A percentile compares a stretch with the other conserved stretches of the same genome.
Evolutionary conservation across 2,329 filamentous ascomycete genomes (phyloP).

Genomic region (Cladosporium sp.): DNA sequence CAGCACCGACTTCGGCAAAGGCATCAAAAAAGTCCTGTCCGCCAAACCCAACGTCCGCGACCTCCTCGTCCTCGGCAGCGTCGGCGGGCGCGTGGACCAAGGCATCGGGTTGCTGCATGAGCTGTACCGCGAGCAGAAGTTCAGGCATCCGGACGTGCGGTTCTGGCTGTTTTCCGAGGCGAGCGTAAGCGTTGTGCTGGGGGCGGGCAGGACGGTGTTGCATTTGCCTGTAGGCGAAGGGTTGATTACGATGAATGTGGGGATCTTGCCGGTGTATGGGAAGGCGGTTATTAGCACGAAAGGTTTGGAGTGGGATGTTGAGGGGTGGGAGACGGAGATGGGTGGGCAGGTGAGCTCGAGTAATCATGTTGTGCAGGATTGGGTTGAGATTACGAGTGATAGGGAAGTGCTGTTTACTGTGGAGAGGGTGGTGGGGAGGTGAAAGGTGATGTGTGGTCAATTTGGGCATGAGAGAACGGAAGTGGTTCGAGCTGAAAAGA

Average conservation of each 20-base stretch:
- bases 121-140: conserved; percentile 58
- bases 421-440: conserved; percentile 30
- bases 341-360: conserved; percentile 52
- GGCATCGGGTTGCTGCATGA: conserved; percentile 87
- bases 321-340: conserved; percentile 68
- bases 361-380: conserved; percentile 48
- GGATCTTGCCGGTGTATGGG: conserved; percentile 82
- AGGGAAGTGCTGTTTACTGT: conserved; percentile 51
- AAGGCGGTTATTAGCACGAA: conserved; percentile 73
- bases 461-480: not conserved
- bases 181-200: conserved; percentile 80
- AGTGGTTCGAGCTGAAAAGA: not conserved
- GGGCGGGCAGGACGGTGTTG: conserved; percentile 66
- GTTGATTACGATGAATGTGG: conserved; percentile 74
- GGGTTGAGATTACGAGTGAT: conserved; percentile 43
- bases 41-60: conserved; percentile 28
- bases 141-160: conserved; percentile 42
- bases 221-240: conserved; percentile 54
- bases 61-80: conserved; percentile 78
- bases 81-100: conserved; percentile 90
- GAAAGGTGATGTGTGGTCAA: not conserved
- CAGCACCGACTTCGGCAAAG: conserved; percentile 86
- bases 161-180: conserved; percentile 80
- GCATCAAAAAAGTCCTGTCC: conserved; percentile 62
- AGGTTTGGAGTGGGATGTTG: conserved; percentile 89